Evolutionary conservation across 345 rosid species (phyloP).

Genomic region (Eucalyptus tenuipes): DNA sequence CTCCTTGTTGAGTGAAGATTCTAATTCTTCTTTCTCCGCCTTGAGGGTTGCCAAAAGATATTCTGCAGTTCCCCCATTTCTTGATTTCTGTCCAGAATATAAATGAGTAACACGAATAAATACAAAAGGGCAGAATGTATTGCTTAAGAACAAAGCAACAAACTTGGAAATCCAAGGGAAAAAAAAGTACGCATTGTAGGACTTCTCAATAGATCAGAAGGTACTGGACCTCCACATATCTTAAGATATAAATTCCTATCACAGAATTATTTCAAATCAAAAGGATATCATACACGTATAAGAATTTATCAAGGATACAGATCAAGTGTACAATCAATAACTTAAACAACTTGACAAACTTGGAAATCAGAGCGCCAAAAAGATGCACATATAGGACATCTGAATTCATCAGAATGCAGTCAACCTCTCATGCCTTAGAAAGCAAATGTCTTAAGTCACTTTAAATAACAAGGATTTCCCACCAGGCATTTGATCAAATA

Average conservation of each 20-base stretch:
- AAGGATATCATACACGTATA: not conserved
- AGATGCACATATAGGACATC: not conserved
- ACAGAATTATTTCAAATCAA: not conserved
- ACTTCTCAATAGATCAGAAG: not conserved
- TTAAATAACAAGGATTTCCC: not conserved
- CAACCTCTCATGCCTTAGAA: not conserved
- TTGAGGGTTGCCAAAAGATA: conserved; percentile 37
- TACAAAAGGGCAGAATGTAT: not conserved
- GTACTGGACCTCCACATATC: not conserved
- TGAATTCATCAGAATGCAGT: not conserved
- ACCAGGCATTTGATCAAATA: not conserved
- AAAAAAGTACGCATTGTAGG: not conserved
- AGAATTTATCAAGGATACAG: not conserved
- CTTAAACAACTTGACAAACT: not conserved
- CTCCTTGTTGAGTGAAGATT: conserved; percentile 61
- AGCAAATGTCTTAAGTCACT: not conserved
- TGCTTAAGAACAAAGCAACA: not conserved
- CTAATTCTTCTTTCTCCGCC: conserved; percentile 78
- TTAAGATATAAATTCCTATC: not conserved
- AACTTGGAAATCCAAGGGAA: not conserved
- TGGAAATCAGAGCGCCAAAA: not conserved
- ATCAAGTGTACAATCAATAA: not conserved
- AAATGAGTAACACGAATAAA: not conserved
- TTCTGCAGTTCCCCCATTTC: conserved; percentile 34
- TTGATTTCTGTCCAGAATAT: conserved; percentile 31